These are phyloP conservation scores for Exophiala aquamarina DNA, from an alignment of 2,329 filamentous ascomycete genomes.

Conservation along the genomic window DNA sequence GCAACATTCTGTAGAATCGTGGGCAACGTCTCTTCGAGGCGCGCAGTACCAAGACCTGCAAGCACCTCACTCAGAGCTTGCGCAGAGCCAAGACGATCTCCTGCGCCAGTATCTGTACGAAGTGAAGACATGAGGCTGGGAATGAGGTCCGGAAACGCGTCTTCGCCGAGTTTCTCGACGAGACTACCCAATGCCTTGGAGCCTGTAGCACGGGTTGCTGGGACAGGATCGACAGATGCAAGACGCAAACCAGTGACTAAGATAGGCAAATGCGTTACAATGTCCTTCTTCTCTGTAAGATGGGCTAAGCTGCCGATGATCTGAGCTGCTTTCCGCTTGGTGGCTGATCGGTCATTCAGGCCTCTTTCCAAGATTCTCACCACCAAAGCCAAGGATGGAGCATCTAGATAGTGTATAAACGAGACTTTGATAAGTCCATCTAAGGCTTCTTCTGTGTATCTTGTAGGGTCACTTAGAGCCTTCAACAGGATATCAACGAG, in stretches of 20 bases:
- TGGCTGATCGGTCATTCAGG: conserved; percentile 84
- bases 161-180: conserved; percentile 97
- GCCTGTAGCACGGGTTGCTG: conserved; percentile 91
- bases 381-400: conserved; percentile 89
- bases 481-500: conserved; percentile 90
- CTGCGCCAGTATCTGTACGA: conserved; percentile 94
- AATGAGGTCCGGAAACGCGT: conserved; percentile 93
- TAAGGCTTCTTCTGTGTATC: conserved; percentile 91
- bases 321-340: conserved; percentile 93
- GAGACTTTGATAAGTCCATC: conserved; percentile 97
- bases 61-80: conserved; percentile 96
- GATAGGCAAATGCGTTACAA: conserved; percentile 85
- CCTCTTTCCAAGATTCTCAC: conserved; percentile 94
- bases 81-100: conserved; percentile 91
- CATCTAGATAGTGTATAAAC: conserved; percentile 97
- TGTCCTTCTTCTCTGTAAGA: conserved; percentile 92
- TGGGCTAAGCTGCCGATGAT: conserved; percentile 98
- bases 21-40: conserved; percentile 91
- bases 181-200: conserved; percentile 93
- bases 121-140: conserved; percentile 96
- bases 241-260: conserved; percentile 85
- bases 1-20: conserved; percentile 95
- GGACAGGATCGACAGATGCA: conserved; percentile 92
- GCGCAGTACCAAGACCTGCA: conserved; percentile 86
- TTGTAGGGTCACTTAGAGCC: conserved; percentile 94